phyloP scores from a whole-genome alignment of 257 asterid species.

The Nicotiana benthamiana region DNA sequence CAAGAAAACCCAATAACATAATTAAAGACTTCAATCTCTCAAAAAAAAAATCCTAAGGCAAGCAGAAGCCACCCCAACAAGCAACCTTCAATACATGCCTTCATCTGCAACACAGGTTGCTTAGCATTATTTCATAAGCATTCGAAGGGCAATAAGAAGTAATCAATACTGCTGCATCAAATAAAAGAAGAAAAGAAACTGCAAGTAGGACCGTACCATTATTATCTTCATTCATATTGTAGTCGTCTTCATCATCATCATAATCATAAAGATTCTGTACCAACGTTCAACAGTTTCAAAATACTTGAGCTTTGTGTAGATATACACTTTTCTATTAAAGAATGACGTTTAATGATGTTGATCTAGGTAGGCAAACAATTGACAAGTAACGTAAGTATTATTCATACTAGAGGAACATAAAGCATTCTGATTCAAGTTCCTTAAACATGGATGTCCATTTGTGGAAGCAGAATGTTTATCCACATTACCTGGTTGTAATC shows the following conservation, averaged over 20 bases:
- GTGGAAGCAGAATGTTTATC: background rate
- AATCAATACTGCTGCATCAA: background rate
- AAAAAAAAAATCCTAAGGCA: background rate
- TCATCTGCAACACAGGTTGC: background rate
- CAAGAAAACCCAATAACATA: background rate
- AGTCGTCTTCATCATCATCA: conserved; percentile 81
- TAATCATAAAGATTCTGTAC: conserved; percentile 37
- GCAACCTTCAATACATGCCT: background rate
- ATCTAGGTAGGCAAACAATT: background rate
- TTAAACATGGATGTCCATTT: background rate
- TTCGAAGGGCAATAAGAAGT: background rate
- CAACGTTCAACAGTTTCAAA: conserved; percentile 3
- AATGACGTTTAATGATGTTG: background rate
- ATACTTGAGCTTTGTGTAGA: background rate
- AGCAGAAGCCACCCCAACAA: background rate
- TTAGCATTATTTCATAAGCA: background rate
- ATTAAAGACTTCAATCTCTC: background rate
- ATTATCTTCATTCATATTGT: conserved; percentile 44
- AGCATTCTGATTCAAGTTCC: background rate
- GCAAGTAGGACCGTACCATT: conserved; percentile 28
- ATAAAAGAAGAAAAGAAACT: background rate
- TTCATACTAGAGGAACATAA: background rate
- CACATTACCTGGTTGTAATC: conserved; percentile 53
- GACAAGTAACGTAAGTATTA: background rate
- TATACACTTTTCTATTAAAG: background rate